These are phyloP conservation scores for Bipolaris bicolor DNA, from an alignment of 2,329 filamentous ascomycete genomes.

Conservation along the genomic window DNA sequence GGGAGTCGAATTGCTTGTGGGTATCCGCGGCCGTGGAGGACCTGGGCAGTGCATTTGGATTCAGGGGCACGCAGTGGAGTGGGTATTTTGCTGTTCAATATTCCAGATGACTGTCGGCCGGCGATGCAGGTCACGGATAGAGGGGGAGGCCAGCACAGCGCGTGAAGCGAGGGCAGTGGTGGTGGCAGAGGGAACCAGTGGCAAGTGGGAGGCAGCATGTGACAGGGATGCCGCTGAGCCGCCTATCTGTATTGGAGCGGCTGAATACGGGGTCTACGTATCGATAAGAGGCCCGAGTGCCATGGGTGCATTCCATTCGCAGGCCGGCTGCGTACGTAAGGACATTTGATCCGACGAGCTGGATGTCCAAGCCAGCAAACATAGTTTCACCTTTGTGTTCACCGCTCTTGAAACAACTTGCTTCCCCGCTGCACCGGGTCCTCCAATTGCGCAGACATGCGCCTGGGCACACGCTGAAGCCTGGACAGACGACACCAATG, in stretches of 20 bases:
- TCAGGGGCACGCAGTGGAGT: constrained; percentile 1
- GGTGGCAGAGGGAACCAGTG: background rate
- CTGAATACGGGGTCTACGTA: constrained; percentile 19
- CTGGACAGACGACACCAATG: background rate
- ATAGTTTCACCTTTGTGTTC: constrained; percentile 6
- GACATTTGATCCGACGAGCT: constrained; percentile 11
- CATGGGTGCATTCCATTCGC: constrained; percentile 19
- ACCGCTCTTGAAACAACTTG: constrained; percentile 8
- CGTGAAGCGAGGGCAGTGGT: background rate
- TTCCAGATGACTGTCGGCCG: background rate
- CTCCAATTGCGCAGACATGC: background rate
- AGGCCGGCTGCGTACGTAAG: constrained; percentile 4
- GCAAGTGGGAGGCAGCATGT: constrained; percentile 13
- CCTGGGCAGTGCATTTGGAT: background rate
- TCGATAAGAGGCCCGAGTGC: constrained; percentile 17
- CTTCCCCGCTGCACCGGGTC: background rate
- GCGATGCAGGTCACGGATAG: constrained; percentile 1
- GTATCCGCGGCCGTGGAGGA: constrained; percentile 14
- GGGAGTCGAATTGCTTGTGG: background rate
- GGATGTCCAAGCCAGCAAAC: constrained; percentile 8
- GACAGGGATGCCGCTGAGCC: constrained; percentile 19
- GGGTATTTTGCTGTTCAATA: background rate
- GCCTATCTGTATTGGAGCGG: constrained; percentile 1
- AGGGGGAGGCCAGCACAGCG: constrained; percentile 1
- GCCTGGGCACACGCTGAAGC: background rate